Conservation (phyloP, 805 yeast genomes). For the Aciculoconidium aculeatum region DNA sequence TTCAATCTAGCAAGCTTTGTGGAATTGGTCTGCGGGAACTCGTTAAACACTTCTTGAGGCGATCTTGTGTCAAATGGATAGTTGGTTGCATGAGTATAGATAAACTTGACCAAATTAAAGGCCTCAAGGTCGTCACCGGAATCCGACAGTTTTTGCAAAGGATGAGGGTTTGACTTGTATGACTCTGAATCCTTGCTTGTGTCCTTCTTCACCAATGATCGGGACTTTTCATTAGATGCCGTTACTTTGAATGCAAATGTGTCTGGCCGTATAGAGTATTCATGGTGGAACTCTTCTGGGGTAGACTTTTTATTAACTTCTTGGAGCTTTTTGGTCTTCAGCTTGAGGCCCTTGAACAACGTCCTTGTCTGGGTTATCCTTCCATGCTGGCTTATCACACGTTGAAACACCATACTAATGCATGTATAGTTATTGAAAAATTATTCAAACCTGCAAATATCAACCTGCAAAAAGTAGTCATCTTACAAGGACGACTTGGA, state of each 20-base stretch:
- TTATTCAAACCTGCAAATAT: no score
- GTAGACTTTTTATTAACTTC: constrained; percentile 7
- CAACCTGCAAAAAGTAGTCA: no score
- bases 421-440: not conserved
- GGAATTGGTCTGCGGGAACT: constrained; percentile 29
- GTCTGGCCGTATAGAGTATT: constrained; percentile 40
- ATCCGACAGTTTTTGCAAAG: constrained; percentile 15
- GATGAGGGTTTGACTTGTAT: constrained; percentile 13
- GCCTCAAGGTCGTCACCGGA: constrained; percentile 5
- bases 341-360: constrained; percentile 17
- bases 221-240: constrained; percentile 14
- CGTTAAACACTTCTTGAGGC: constrained; percentile 35
- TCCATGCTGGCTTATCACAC: no score
- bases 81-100: constrained; percentile 35
- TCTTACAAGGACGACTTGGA: no score
- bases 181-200: not conserved
- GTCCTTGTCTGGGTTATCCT: constrained; percentile 5
- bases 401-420: not conserved
- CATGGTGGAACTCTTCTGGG: constrained; percentile 27
- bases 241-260: constrained; percentile 39
- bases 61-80: constrained; percentile 33
- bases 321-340: constrained; percentile 13
- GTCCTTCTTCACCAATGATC: constrained; percentile 9
- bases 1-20: constrained; percentile 25
- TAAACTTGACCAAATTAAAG: constrained; percentile 28